Evolutionary conservation across 1,284 basidiomycete species (phyloP).

Genomic region (Termitomyces sp.): DNA sequence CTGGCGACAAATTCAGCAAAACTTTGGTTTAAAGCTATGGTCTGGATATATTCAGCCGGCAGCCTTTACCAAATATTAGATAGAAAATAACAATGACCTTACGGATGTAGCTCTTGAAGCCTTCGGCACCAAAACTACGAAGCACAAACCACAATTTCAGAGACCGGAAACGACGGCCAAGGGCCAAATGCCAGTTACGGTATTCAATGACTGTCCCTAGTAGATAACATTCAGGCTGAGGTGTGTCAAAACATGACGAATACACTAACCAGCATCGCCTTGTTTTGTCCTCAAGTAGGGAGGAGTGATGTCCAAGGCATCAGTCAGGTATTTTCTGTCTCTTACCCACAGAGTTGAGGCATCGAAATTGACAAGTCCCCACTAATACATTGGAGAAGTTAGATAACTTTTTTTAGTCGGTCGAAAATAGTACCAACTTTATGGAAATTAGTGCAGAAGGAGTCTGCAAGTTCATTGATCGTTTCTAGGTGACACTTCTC

Average conservation of each 20-base stretch:
- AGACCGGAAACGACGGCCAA: constrained; percentile 87
- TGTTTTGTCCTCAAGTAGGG: constrained; percentile 75
- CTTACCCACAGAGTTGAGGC: constrained; percentile 78
- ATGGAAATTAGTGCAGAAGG: constrained; percentile 90
- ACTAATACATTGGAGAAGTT: constrained; percentile 34
- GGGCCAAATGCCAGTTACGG: constrained; percentile 88
- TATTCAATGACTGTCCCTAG: constrained; percentile 84
- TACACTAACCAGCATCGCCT: constrained; percentile 56
- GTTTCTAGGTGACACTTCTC: constrained; percentile 57
- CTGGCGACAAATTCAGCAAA: constrained; percentile 55
- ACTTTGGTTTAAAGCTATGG: constrained; percentile 55
- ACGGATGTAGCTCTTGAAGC: constrained; percentile 74
- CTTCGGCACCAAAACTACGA: constrained; percentile 73
- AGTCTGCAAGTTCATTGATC: constrained; percentile 76
- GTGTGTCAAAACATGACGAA: background rate
- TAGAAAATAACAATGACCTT: constrained; percentile 34
- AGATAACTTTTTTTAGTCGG: background rate
- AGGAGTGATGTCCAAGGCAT: constrained; percentile 87
- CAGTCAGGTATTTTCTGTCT: constrained; percentile 68
- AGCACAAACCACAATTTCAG: constrained; percentile 94
- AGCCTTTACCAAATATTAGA: background rate
- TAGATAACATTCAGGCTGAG: background rate
- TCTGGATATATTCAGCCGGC: constrained; percentile 32
- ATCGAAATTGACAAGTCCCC: constrained; percentile 90
- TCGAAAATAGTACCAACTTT: constrained; percentile 47